Evolutionary conservation across 1,139 yeast genomes (phyloP).

Genomic region (Scheffersomyces quercinus): DNA sequence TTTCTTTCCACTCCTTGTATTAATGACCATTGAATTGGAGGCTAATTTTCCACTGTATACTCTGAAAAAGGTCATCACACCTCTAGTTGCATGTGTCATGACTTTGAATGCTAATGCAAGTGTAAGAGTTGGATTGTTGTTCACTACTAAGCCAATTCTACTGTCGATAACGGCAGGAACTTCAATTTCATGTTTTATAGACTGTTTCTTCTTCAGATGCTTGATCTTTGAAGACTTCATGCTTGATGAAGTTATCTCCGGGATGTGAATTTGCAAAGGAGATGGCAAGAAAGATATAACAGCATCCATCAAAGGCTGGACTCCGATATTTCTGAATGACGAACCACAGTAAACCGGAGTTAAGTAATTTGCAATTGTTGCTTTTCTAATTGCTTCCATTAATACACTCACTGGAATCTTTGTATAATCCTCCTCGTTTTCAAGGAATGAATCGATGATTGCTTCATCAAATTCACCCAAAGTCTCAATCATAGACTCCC

Average conservation of each 20-base stretch:
- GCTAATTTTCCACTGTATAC: constrained; percentile 80
- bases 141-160: constrained; percentile 50
- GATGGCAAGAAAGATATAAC: constrained; percentile 77
- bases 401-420: constrained; percentile 54
- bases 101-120: constrained; percentile 93
- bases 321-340: constrained; percentile 88
- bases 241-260: constrained; percentile 46
- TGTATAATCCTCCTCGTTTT: constrained; percentile 69
- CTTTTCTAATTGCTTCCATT: constrained; percentile 57
- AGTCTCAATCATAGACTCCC: constrained; percentile 81
- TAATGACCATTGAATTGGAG: constrained; percentile 61
- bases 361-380: constrained; percentile 58
- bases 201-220: constrained; percentile 15
- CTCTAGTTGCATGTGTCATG: constrained; percentile 78
- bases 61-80: constrained; percentile 81
- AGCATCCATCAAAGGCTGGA: constrained; percentile 90
- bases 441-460: constrained; percentile 74
- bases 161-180: constrained; percentile 41
- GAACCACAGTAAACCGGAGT: constrained; percentile 93
- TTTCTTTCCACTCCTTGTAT: constrained; percentile 69
- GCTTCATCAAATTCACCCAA: constrained; percentile 80
- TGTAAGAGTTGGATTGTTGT: constrained; percentile 57
- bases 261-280: constrained; percentile 65
- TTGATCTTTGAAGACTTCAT: constrained; percentile 11
- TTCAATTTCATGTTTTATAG: constrained; percentile 12